These are phyloP conservation scores for Spergularia azorica DNA, from an alignment of 179 eudicot species.

Conservation along the genomic window DNA sequence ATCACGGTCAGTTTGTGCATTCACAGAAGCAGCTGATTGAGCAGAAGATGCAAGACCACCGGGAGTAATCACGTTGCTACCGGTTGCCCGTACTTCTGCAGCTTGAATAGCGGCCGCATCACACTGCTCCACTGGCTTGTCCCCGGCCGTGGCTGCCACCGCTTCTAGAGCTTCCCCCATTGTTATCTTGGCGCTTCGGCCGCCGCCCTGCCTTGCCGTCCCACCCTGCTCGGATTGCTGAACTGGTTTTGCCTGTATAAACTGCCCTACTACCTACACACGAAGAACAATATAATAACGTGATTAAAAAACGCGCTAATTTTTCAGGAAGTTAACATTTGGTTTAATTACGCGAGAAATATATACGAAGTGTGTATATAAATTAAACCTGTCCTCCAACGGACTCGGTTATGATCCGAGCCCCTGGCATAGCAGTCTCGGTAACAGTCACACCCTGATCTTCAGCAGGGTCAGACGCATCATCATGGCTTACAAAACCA, in stretches of 20 bases:
- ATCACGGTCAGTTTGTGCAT: conserved; percentile 23
- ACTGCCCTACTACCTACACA: conserved; percentile 55
- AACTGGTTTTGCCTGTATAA: conserved; percentile 22
- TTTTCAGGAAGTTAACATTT: no score
- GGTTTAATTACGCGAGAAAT: no score
- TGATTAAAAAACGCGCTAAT: no score
- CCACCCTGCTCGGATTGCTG: conserved; percentile 4
- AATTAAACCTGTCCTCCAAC: conserved; percentile 60
- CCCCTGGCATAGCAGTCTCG: conserved; percentile 47
- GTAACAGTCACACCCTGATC: conserved; percentile 52
- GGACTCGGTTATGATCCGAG: conserved; percentile 57
- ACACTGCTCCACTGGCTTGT: conserved; percentile 53
- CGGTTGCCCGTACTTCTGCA: conserved; percentile 60
- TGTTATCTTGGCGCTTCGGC: conserved; percentile 34
- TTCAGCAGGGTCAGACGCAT: conserved; percentile 35
- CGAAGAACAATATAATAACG: background rate
- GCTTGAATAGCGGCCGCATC: conserved; percentile 75
- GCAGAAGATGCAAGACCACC: conserved; percentile 67
- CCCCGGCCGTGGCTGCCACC: conserved; percentile 41
- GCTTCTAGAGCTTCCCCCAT: conserved; percentile 79
- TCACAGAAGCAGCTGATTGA: conserved; percentile 53
- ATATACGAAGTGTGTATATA: no score
- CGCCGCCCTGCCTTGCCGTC: background rate
- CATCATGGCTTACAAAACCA: conserved; percentile 48
- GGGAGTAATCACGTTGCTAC: conserved; percentile 35